Conservation (phyloP, 129 eudicot species). For the Escallonia herrerae region DNA sequence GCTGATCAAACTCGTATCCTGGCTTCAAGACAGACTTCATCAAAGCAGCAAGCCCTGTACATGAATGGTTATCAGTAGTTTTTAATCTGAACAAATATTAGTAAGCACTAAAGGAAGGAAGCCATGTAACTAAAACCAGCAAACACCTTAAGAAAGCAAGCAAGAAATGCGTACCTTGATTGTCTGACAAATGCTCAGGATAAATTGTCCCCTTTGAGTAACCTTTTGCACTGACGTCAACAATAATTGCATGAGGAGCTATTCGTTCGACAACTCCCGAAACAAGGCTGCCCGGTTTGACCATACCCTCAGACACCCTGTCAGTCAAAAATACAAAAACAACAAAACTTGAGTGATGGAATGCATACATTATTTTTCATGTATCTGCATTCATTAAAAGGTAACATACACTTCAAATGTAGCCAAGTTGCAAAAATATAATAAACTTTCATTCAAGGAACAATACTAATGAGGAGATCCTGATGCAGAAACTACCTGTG, state of each 20-base stretch:
- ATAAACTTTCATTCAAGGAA: too few species aligned
- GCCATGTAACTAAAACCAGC: not conserved
- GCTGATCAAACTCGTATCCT: slow-evolving; percentile 72
- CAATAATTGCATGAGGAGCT: slow-evolving; percentile 43
- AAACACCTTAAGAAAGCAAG: not conserved
- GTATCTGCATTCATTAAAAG: too few species aligned
- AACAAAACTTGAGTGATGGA: too few species aligned
- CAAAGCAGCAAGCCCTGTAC: slow-evolving; percentile 61
- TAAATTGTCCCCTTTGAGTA: slow-evolving; percentile 61
- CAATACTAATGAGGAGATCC: too few species aligned
- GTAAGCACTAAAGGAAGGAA: not conserved
- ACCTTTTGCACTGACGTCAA: slow-evolving; percentile 50
- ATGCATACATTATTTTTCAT: too few species aligned
- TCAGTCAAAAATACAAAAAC: slow-evolving; percentile 7
- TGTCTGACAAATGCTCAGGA: slow-evolving; percentile 84
- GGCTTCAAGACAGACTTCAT: slow-evolving; percentile 63
- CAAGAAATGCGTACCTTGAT: slow-evolving; percentile 44
- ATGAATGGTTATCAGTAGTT: not conserved
- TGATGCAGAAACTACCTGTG: too few species aligned
- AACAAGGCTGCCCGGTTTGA: slow-evolving; percentile 73
- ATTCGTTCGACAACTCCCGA: slow-evolving; percentile 76
- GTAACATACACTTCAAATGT: too few species aligned
- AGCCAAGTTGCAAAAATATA: too few species aligned
- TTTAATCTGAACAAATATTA: not conserved
- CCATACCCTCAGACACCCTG: slow-evolving; percentile 42